Percentiles rank a stretch among this genome's conserved stretches.
Evolutionary conservation across 306 rosid genomes (phyloP).

Genomic region (Inga leiocalycina): DNA sequence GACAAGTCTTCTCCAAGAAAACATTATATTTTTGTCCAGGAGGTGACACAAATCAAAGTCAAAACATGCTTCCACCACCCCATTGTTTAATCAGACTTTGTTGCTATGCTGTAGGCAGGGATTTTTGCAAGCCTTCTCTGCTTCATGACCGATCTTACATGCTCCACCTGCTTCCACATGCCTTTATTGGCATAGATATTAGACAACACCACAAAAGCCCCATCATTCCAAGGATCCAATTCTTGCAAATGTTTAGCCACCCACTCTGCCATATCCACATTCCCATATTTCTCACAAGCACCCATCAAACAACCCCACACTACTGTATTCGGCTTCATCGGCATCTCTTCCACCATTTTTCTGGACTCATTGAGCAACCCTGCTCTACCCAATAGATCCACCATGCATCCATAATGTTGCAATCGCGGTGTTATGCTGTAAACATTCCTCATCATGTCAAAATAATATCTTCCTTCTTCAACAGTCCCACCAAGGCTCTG

Average conservation of each 20-base stretch:
- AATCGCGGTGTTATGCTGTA: slow-evolving; percentile 58
- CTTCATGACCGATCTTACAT: slow-evolving; percentile 59
- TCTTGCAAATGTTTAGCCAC: slow-evolving; percentile 70
- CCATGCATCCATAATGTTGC: slow-evolving; percentile 86
- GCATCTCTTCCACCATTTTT: slow-evolving; percentile 78
- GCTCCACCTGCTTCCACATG: slow-evolving; percentile 73
- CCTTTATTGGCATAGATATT: slow-evolving; percentile 74
- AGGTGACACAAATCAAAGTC: neutral
- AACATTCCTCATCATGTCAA: slow-evolving; percentile 63
- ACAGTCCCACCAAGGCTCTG: slow-evolving; percentile 71
- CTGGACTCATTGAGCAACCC: slow-evolving; percentile 73
- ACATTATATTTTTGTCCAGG: neutral
- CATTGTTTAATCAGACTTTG: slow-evolving; percentile 40
- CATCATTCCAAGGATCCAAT: slow-evolving; percentile 81
- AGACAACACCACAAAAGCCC: slow-evolving; percentile 70
- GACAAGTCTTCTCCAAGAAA: neutral
- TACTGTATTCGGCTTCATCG: slow-evolving; percentile 68
- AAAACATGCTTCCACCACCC: too few relatives aligned
- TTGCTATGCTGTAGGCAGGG: slow-evolving; percentile 76
- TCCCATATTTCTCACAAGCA: slow-evolving; percentile 77
- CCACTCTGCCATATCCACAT: slow-evolving; percentile 79
- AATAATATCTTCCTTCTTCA: slow-evolving; percentile 63
- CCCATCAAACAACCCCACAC: slow-evolving; percentile 86
- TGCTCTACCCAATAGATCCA: slow-evolving; percentile 71
- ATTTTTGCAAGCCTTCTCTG: slow-evolving; percentile 54